Evolutionary conservation across 2,329 filamentous ascomycete species (phyloP), one percentile per base, ranked within the genome.

Genomic region (Epichloe brachyelytri): DNA sequence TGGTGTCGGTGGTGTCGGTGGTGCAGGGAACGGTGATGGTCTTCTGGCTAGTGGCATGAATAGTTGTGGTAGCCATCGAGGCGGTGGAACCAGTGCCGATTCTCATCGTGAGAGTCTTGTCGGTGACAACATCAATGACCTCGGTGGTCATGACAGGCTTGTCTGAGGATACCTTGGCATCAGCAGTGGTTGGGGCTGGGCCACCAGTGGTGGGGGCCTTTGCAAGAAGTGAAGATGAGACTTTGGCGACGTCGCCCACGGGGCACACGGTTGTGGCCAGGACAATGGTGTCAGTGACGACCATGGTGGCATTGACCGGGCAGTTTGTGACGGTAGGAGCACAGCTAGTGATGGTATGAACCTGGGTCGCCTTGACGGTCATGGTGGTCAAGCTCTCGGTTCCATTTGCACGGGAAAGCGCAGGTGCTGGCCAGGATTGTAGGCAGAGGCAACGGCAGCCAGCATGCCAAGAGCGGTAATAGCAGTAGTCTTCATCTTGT

Each of bases 301-400:
- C 57, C 50, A 60, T 54, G 20, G 64, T 61, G 54, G 62, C 45
- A 52, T 60, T 49, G 51, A 47, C 64, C 51, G 70, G 69, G 66
- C 78, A 82, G 77, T 79, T 68, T 65, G 77, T 78, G 62, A 79
- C 71, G 51, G 73, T 76, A 51, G 78, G 68, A 55, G 70, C 75
- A 63, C 78, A 81, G 52, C 75, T 78, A 59, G 72, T 80, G 66
- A 80, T 70, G 64, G 78, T 81, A 55, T 75, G 68, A 56, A 78
- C 66, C 62, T 76, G 66, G 53, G 76, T 80, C 62, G 71, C 67
- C 69, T 74, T 71, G 67, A 80, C 69, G 57, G 76, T 71, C 53
- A 71, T 56, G 38, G 71, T 72, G 49, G 69, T 72, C 57, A 62
- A 53, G 51, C 34, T 52, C 38, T 51, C 55, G 41, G 60, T 53